Base-by-base conservation (phyloP, 2,329 filamentous ascomycete genomes). In the Rugonectria rugulosa region DNA sequence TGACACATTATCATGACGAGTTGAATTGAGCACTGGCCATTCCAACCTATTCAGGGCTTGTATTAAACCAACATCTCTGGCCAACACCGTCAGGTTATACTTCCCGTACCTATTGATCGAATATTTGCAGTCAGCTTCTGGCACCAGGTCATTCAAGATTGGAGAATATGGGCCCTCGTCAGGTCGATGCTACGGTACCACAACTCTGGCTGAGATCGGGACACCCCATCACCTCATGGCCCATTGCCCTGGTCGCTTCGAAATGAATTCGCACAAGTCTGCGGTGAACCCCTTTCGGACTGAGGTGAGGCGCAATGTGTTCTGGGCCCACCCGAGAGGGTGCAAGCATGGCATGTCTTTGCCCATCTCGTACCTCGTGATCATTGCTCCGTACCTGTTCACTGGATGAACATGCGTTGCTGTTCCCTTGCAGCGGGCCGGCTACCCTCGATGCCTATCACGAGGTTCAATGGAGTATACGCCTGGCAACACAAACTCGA, bases 171-270 rank as follows among this genome's bases (percentile, higher is more conserved):
- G 63, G 40, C 50, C 31, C 23, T 57, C 15, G 40, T 55, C 36
- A 32, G 53, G 45, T 55, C 47, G 52, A 46, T 56, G 51, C 47
- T 38, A 57, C 46, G 43, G 57, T 62, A 31, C 34, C 64, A 62
- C 60, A 31, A 65, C 40, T 61, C 61, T 27, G 53, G 54, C 37
- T 57, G 58, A 63, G 64, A 66, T 66, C 62, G 57, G 63, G 56
- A 63, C 53, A 56, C 55, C 63, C 56, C 36, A 26, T 55, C 59
- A 45, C 32, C n/a, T n/a, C 20, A 32, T 20, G 31, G 26, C 45
- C 20, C 29, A 48, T 43, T 54, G 31, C 31, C 37, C 32, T 31
- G 27, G 32, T 47, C 50, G 36, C 38, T 14, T 46, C 56, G 27
- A 15, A 38, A 23, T 37, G n/a, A 31, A 40, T 37, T 23, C 32